Evolutionary conservation across 2,329 filamentous ascomycete species (phyloP), one percentile per base, ranked within the genome.

Genomic region (Cordyceps cicadae): DNA sequence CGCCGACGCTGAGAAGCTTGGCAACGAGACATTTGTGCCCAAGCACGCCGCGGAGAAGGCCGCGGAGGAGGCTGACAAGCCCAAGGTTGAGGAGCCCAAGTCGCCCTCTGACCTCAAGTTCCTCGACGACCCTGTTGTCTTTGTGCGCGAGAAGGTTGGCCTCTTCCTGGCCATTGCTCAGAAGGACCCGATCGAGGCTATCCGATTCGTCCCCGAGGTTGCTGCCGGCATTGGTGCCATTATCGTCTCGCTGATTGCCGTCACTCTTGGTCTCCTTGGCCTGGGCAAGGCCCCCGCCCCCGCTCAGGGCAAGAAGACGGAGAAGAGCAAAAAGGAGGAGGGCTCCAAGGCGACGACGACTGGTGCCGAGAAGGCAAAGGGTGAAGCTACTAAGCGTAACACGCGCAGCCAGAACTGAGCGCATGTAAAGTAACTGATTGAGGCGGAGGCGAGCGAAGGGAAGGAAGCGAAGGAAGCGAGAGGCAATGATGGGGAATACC

Each of bases 121-220:
- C 87, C 78, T 85, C 70, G 93, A 97, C 66, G 90, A 96, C 81
- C 94, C 94, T 53, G 84, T 96, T 68, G 79, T 79, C 67, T 99
- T 89, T 77, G 75, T 96, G 77, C 90, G 87, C 77, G 90, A 96
- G 87, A 97, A 97, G 86, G 75, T 95, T 64, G 88, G 95, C 68
- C 86, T 95, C 65, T 99, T 99, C 84, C 74, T 94, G 69, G 87
- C 87, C 68, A 87, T 97, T 70, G 89, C 79, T 73, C 85, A 90
- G 81, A 83, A 85, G 69, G 88, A 95, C 76, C 92, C 92, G 62
- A 69, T 96, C 66, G 81, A 92, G 77, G 92, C 92, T 58, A 79
- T 92, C 78, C 90, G 90, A 79, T 89, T 91, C 69, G 89, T 97
- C 66, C 94, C 94, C 66, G 94, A 97, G 78, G 87, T 96, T 68